These are phyloP conservation scores for Dothidotthia symphoricarpi DNA, from an alignment of 2,329 filamentous ascomycete species.

Conservation along the genomic window DNA sequence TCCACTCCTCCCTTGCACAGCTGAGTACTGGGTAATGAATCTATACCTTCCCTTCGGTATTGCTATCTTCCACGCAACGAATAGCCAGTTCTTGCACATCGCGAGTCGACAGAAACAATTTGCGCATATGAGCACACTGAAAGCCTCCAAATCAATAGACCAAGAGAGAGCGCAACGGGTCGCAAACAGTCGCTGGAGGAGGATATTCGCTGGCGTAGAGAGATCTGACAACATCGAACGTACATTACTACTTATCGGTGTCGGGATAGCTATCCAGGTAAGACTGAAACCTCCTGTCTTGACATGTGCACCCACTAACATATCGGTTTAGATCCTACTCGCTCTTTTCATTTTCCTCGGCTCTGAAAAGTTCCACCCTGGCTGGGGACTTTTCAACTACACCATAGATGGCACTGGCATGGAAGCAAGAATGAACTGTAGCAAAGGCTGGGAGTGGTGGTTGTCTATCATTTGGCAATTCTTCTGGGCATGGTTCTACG, in stretches of 20 bases:
- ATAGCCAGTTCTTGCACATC: conserved; percentile 37
- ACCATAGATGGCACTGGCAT: conserved; percentile 23
- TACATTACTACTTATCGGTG: conserved; percentile 27
- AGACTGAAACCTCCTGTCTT: neutral
- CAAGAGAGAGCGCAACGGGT: conserved; percentile 24
- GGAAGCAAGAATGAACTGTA: conserved; percentile 26
- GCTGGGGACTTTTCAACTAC: conserved; percentile 34
- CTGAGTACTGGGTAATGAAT: conserved; percentile 37
- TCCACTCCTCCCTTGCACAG: conserved; percentile 23
- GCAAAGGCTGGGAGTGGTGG: conserved; percentile 41
- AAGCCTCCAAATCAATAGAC: conserved; percentile 21
- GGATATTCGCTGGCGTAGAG: conserved; percentile 23
- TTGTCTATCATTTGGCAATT: conserved; percentile 39
- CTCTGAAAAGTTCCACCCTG: conserved; percentile 34
- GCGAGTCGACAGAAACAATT: conserved; percentile 36
- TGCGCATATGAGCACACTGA: conserved; percentile 25
- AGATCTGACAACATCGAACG: conserved; percentile 28
- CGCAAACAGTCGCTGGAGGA: conserved; percentile 25
- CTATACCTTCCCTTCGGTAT: conserved; percentile 33
- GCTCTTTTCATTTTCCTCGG: conserved; percentile 33
- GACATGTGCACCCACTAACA: neutral
- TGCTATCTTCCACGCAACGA: conserved; percentile 36
- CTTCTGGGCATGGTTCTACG: conserved; percentile 40
- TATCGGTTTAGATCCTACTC: conserved; percentile 17
- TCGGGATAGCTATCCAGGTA: conserved; percentile 32